phyloP scores from a whole-genome alignment of 2,329 filamentous ascomycete species.

The Orbilia brochopaga region DNA sequence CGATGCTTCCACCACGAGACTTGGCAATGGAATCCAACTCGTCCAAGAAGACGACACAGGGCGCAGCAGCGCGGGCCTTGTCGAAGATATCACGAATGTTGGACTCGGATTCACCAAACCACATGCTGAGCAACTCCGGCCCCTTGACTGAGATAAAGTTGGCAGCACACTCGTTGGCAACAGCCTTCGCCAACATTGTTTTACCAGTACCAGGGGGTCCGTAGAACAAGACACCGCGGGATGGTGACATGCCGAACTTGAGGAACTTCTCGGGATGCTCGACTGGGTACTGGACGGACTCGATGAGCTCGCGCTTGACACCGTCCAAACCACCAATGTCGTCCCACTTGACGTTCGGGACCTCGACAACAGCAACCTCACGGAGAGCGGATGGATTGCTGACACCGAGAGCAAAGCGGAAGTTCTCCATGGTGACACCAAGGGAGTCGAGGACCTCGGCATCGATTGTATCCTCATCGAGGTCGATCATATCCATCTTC shows the following conservation, averaged over 20 bases:
- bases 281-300: constrained; percentile 98
- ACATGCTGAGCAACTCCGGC: constrained; percentile 97
- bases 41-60: constrained; percentile 98
- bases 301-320: constrained; percentile 99
- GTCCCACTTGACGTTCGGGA: constrained; percentile 99
- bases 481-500: constrained; percentile 99
- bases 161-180: constrained; percentile 98
- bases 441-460: constrained; percentile 97
- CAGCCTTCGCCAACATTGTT: constrained; percentile 98
- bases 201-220: constrained; percentile 99
- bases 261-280: constrained; percentile 99
- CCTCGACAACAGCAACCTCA: constrained; percentile 98
- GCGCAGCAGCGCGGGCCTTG: constrained; percentile 96
- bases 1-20: constrained; percentile 94
- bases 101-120: constrained; percentile 99
- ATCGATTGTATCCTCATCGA: constrained; percentile 98
- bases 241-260: constrained; percentile 98
- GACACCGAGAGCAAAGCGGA: constrained; percentile 96
- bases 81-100: constrained; percentile 99
- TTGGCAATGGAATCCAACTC: constrained; percentile 99
- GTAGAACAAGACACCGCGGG: constrained; percentile 97
- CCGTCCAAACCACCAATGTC: constrained; percentile 98
- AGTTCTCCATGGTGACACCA: constrained; percentile 99
- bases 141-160: constrained; percentile 99
- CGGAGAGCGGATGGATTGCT: constrained; percentile 98